phyloP scores from a whole-genome alignment of 2,329 filamentous ascomycete genomes.

The Hymenoscyphus occultus region DNA sequence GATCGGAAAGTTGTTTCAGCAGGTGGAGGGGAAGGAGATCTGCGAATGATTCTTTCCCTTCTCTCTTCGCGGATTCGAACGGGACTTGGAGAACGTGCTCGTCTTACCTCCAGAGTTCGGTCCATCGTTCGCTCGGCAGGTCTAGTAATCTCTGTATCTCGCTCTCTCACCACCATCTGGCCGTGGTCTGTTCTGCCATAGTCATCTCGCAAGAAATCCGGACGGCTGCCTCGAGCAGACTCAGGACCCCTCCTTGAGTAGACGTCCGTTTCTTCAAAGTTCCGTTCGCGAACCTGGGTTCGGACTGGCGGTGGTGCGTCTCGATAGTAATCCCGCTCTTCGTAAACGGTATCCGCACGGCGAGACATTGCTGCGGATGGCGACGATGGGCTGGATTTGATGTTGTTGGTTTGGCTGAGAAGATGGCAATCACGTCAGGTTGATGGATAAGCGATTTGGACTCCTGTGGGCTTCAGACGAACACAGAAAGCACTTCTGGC shows the following conservation, averaged over 20 bases:
- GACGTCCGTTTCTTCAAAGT: slow-evolving; percentile 32
- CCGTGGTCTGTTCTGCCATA: slow-evolving; percentile 29
- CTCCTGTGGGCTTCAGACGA: background rate
- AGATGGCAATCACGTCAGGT: background rate
- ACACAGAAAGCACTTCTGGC: background rate
- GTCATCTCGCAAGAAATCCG: slow-evolving; percentile 35
- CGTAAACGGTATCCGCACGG: slow-evolving; percentile 24
- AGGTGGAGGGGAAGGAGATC: slow-evolving; percentile 25
- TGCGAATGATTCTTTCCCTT: slow-evolving; percentile 28
- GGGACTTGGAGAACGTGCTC: slow-evolving; percentile 33
- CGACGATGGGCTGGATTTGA: background rate
- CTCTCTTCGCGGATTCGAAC: slow-evolving; percentile 26
- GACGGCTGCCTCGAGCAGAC: slow-evolving; percentile 28
- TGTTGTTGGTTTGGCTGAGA: background rate
- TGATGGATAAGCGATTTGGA: background rate
- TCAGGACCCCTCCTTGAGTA: slow-evolving; percentile 27
- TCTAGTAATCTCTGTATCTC: slow-evolving; percentile 30
- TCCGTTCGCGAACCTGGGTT: slow-evolving; percentile 29
- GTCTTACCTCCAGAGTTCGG: background rate
- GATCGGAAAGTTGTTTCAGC: slow-evolving; percentile 21
- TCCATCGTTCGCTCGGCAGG: background rate
- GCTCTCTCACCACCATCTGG: slow-evolving; percentile 33
- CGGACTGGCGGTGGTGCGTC: slow-evolving; percentile 25
- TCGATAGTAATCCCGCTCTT: slow-evolving; percentile 32
- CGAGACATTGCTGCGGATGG: slow-evolving; percentile 22